A percentile compares a stretch with the other conserved stretches of the same genome.
Evolutionary conservation across 2,329 filamentous ascomycete genomes (phyloP).

Genomic region (Gaeumannomyces sp.): DNA sequence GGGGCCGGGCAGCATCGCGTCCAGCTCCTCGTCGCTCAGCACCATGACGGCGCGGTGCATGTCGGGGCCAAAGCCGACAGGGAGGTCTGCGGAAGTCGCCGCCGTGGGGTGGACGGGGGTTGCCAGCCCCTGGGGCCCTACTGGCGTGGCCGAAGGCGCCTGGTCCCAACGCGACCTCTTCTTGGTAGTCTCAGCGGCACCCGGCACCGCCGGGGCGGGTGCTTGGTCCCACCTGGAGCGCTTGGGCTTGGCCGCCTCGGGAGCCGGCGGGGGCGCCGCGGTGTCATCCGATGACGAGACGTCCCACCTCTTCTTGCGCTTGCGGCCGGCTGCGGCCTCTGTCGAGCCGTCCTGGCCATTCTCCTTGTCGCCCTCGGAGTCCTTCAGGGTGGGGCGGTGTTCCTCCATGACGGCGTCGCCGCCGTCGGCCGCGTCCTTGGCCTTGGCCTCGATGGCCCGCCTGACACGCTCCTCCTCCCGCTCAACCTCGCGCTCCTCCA

Average conservation of each 20-base stretch:
- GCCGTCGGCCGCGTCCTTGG: slow-evolving; percentile 51
- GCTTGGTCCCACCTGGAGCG: slow-evolving; percentile 86
- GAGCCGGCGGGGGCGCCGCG: slow-evolving; percentile 27
- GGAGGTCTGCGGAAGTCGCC: slow-evolving; percentile 35
- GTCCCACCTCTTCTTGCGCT: slow-evolving; percentile 96
- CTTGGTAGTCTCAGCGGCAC: slow-evolving; percentile 53
- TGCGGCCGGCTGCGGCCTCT: slow-evolving; percentile 58
- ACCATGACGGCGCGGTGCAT: slow-evolving; percentile 69
- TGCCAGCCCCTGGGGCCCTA: slow-evolving; percentile 66
- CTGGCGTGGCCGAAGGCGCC: slow-evolving; percentile 68
- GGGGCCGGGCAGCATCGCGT: slow-evolving; percentile 82
- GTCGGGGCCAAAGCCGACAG: slow-evolving; percentile 70
- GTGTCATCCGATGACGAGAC: slow-evolving; percentile 35
- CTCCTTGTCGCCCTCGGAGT: slow-evolving; percentile 62
- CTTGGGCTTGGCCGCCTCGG: slow-evolving; percentile 57
- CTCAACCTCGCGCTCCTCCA: slow-evolving; percentile 86
- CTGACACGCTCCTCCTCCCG: slow-evolving; percentile 86
- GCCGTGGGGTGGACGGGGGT: slow-evolving; percentile 68
- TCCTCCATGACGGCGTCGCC: slow-evolving; percentile 45
- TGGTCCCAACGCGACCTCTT: slow-evolving; percentile 89
- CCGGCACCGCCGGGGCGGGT: slow-evolving; percentile 49
- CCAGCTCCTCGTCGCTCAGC: slow-evolving; percentile 88
- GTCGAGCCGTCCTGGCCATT: slow-evolving; percentile 65
- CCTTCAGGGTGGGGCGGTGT: slow-evolving; percentile 69
- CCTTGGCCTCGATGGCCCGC: slow-evolving; percentile 71